phyloP scores from a whole-genome alignment of 225 moss, liverwort and hornwort genomes.

The Lunularia cruciata region DNA sequence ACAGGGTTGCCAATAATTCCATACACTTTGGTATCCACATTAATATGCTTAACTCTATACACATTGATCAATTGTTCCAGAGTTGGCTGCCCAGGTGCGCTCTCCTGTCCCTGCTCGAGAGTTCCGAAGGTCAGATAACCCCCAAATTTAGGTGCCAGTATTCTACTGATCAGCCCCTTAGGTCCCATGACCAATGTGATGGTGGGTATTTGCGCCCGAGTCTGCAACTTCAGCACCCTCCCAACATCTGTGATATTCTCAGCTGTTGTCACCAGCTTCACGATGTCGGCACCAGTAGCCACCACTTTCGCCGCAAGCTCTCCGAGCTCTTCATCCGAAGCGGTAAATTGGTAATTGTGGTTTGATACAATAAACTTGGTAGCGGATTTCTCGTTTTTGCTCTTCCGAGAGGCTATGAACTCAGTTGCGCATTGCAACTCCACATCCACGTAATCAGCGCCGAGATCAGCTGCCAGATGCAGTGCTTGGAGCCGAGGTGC shows the following conservation, averaged over 20 bases:
- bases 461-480: constrained; percentile 67
- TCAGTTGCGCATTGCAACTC: constrained; percentile 65
- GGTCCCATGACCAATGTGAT: constrained; percentile 82
- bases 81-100: constrained; percentile 89
- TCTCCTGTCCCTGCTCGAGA: constrained; percentile 66
- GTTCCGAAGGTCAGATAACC: constrained; percentile 88
- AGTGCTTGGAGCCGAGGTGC: constrained; percentile 63
- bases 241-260: constrained; percentile 72
- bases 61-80: constrained; percentile 75
- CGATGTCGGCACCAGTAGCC: constrained; percentile 77
- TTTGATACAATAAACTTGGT: constrained; percentile 93
- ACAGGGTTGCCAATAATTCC: constrained; percentile 84
- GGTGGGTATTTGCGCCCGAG: constrained; percentile 57
- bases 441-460: constrained; percentile 84
- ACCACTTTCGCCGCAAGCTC: constrained; percentile 58
- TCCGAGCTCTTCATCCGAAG: constrained; percentile 70
- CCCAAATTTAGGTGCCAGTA: constrained; percentile 85
- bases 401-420: constrained; percentile 50
- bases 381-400: constrained; percentile 20
- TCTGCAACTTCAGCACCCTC: constrained; percentile 40
- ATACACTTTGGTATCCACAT: constrained; percentile 72
- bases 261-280: constrained; percentile 82
- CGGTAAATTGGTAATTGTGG: constrained; percentile 84
- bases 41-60: constrained; percentile 71
- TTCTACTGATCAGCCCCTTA: constrained; percentile 71